Evolutionary conservation across 495 filamentous ascomycete species (phyloP).

Genomic region (Parmelia sp.): DNA sequence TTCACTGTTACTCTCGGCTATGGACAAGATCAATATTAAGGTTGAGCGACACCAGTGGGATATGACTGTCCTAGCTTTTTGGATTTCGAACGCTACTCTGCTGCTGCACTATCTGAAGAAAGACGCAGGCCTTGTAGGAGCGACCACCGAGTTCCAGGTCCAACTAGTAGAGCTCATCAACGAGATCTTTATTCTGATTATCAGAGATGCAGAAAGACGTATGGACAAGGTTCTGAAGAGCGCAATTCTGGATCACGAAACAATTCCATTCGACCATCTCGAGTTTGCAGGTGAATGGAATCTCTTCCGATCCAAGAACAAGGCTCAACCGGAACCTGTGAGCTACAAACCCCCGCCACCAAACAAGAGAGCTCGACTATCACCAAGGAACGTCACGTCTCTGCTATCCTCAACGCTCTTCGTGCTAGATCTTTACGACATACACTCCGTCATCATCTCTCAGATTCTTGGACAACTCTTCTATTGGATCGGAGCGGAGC

Average conservation of each 20-base stretch:
- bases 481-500: slow-evolving; percentile 93
- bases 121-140: slow-evolving; percentile 70
- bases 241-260: slow-evolving; percentile 96
- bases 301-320: slow-evolving; percentile 85
- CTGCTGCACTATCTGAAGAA: slow-evolving; percentile 96
- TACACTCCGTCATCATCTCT: slow-evolving; percentile 91
- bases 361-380: slow-evolving; percentile 80
- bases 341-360: slow-evolving; percentile 92
- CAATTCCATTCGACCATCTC: slow-evolving; percentile 94
- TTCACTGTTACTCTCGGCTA: slow-evolving; percentile 73
- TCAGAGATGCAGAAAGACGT: slow-evolving; percentile 91
- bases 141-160: slow-evolving; percentile 83
- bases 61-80: slow-evolving; percentile 98
- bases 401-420: slow-evolving; percentile 94
- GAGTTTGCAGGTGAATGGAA: slow-evolving; percentile 98
- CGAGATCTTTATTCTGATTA: slow-evolving; percentile 98
- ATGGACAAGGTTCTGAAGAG: slow-evolving; percentile 93
- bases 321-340: slow-evolving; percentile 78
- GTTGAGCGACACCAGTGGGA: slow-evolving; percentile 96
- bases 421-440: slow-evolving; percentile 95
- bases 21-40: slow-evolving; percentile 93
- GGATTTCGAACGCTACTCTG: slow-evolving; percentile 95
- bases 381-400: slow-evolving; percentile 94
- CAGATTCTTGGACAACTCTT: slow-evolving; percentile 90
- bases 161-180: slow-evolving; percentile 94